phyloP scores from a whole-genome alignment of 441 rosid genomes.

The Gossypium davidsonii region DNA sequence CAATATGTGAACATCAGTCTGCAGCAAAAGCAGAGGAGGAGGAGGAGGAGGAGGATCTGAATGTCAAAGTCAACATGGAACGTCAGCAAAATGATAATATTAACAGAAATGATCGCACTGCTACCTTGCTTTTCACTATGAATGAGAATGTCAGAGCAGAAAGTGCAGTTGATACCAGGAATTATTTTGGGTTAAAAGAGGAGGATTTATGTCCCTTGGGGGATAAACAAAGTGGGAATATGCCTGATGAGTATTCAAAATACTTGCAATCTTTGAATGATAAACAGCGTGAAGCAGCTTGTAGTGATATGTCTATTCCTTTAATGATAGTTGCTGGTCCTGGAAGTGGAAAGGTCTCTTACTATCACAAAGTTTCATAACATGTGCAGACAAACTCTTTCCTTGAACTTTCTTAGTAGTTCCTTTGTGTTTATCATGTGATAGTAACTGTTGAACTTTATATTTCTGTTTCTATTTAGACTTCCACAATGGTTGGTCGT shows the following conservation, averaged over 20 bases:
- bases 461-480: conserved; percentile 42
- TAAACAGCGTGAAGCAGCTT: conserved; percentile 82
- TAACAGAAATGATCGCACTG: conserved; percentile 16
- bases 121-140: conserved; percentile 15
- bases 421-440: conserved; percentile 9
- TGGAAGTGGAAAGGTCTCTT: conserved; percentile 86
- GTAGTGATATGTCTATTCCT: conserved; percentile 63
- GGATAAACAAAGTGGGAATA: conserved; percentile 22
- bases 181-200: conserved; percentile 17
- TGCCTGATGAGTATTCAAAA: conserved; percentile 58
- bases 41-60: conserved; percentile 21
- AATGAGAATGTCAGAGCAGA: conserved; percentile 9
- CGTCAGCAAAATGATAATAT: conserved; percentile 21
- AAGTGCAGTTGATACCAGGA: conserved; percentile 1
- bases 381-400: not conserved
- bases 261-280: conserved; percentile 71
- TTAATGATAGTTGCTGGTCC: conserved; percentile 95
- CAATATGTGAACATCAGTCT: conserved; percentile 49
- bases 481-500: conserved; percentile 97
- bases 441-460: conserved; percentile 18
- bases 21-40: conserved; percentile 27
- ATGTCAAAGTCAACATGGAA: conserved; percentile 14
- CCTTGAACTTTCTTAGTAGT: not conserved
- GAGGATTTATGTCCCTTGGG: conserved; percentile 26
- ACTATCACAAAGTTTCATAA: not conserved